Evolutionary conservation across 2,329 filamentous ascomycete genomes (phyloP), one percentile per base, ranked within the genome.

Genomic region (Neonectria coccinea): DNA sequence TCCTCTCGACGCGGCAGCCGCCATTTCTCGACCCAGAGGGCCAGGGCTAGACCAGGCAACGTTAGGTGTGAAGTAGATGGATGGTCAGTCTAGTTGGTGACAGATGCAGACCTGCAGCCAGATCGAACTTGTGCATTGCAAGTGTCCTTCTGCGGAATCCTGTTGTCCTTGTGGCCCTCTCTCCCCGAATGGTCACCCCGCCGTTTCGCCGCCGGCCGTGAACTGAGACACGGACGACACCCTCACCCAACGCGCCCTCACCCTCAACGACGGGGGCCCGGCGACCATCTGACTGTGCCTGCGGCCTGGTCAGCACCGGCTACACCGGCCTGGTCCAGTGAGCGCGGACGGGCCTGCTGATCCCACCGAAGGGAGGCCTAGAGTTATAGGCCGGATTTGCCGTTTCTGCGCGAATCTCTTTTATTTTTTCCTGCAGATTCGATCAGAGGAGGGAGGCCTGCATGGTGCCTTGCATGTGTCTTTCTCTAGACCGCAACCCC

Each of bases 361-460:
- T 52, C 41, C 60, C 57, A 42, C 45, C 47, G 62, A 56, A 36
- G 56, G 59, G 59, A 57, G 65, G 51, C 59, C 58, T 47, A 74
- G 77, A 74, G 76, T 76, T 69, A 73, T 78, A 75, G 77, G 76
- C 67, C 67, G 65, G 58, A 70, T 71, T 60, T 68, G 56, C 62
- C 69, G 76, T 29, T 29, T 29, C 75, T 71, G 75, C 36, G 36
- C 36, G 36, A 39, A 39, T 39, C 36, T n/a, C 56, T 42, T 69
- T 69, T 66, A 54, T 42, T 69, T 69, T 66, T 57, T 56, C 64
- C 64, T 62, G 60, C 60, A 67, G 64, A 70, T 77, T 76, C 76
- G 76, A 76, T 69, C 71, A 62, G 66, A 67, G 64, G 51, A 57
- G 61, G 55, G 51, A 57, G 61, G 55, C 69, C 59, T 73, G 71